Evolutionary conservation across 208 protist species (phyloP).

Genomic region (Strigomonas culicis): DNA sequence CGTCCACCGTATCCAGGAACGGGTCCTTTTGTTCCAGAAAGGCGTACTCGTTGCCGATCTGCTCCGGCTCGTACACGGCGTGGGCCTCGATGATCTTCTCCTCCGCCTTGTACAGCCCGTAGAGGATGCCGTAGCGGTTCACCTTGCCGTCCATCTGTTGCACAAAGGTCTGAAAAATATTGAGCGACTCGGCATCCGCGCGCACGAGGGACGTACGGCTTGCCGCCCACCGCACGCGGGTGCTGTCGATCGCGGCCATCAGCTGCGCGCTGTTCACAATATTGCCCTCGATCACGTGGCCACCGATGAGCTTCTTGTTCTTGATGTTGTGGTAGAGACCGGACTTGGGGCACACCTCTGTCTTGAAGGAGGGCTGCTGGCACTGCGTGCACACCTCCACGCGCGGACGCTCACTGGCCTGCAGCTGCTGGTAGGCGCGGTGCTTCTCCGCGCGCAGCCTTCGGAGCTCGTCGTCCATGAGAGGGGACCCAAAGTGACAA

Average conservation of each 20-base stretch:
- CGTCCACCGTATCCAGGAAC: conserved; percentile 40
- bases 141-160: conserved; percentile 64
- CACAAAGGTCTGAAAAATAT: conserved; percentile 86
- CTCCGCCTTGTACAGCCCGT: conserved; percentile 58
- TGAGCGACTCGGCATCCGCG: conserved; percentile 63
- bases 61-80: conserved; percentile 85
- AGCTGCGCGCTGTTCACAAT: conserved; percentile 48
- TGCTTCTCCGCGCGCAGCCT: conserved; percentile 33
- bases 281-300: conserved; percentile 45
- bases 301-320: conserved; percentile 58
- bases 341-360: conserved; percentile 58
- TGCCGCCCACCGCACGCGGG: conserved; percentile 72
- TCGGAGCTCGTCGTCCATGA: conserved; percentile 18
- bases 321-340: conserved; percentile 72
- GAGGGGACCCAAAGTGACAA: neutral
- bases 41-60: conserved; percentile 51
- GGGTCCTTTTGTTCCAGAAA: conserved; percentile 45
- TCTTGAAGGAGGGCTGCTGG: conserved; percentile 41
- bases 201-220: conserved; percentile 69
- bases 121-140: conserved; percentile 85
- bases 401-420: conserved; percentile 27
- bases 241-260: conserved; percentile 73
- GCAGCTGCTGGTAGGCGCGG: conserved; percentile 22
- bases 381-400: conserved; percentile 57
- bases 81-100: conserved; percentile 62